These are phyloP conservation scores for Bruguiera parviflora DNA, from an alignment of 345 rosid genomes.

Conservation along the genomic window DNA sequence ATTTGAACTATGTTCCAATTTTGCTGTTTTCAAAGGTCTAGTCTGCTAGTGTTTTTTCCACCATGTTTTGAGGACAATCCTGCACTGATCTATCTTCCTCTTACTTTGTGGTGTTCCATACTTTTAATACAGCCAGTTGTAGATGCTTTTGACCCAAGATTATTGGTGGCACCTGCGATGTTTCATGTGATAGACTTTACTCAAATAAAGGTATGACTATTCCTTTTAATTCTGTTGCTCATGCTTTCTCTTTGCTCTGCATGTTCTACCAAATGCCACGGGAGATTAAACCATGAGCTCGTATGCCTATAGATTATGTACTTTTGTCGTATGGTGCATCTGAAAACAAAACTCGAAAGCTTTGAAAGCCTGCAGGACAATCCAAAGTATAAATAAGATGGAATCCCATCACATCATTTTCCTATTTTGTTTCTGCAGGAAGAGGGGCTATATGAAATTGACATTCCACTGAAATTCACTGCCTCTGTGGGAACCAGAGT, in stretches of 20 bases:
- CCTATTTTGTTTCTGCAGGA: slow-evolving; percentile 49
- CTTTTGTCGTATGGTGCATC: no score
- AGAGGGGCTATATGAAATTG: slow-evolving; percentile 85
- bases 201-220: slow-evolving; percentile 58
- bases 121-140: slow-evolving; percentile 75
- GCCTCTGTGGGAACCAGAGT: slow-evolving; percentile 84
- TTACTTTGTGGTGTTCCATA: slow-evolving; percentile 9
- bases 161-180: slow-evolving; percentile 76
- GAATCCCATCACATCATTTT: neutral
- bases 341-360: no score
- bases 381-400: neutral
- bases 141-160: slow-evolving; percentile 98
- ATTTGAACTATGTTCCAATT: neutral
- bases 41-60: no score
- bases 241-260: neutral
- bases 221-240: neutral
- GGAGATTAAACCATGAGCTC: no score
- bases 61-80: neutral
- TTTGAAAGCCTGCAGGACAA: no score
- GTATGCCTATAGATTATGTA: no score
- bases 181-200: slow-evolving; percentile 69
- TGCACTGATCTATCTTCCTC: neutral
- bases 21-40: neutral
- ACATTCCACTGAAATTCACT: slow-evolving; percentile 75
- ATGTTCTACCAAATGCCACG: no score